Evolutionary conservation across 768 basidiomycete genomes (phyloP).

Genomic region (Mycena pura): DNA sequence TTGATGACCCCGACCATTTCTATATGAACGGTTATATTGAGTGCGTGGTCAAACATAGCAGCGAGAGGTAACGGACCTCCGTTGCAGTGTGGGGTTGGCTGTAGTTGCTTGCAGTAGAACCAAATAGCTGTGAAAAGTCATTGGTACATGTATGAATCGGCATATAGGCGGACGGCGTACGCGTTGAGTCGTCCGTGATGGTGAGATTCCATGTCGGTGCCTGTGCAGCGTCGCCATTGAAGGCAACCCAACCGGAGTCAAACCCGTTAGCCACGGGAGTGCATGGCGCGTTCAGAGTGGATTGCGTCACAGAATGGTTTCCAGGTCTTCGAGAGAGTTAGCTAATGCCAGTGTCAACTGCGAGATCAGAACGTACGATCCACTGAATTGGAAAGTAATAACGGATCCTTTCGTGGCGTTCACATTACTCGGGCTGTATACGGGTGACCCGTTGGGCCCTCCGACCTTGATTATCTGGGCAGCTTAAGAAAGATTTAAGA

Average conservation of each 20-base stretch:
- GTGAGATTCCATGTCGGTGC: conserved; percentile 6
- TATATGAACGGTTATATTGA: background rate
- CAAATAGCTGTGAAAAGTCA: conserved; percentile 1
- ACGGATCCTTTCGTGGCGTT: background rate
- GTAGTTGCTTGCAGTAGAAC: conserved; percentile 18
- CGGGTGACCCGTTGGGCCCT: background rate
- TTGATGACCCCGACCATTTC: conserved; percentile 17
- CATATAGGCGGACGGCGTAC: background rate
- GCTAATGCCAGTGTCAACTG: background rate
- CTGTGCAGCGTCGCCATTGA: background rate
- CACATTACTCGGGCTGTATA: background rate
- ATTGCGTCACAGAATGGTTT: conserved; percentile 14
- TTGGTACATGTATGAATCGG: background rate
- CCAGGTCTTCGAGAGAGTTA: background rate
- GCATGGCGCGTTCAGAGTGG: background rate
- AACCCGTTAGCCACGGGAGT: background rate
- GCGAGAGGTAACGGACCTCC: background rate
- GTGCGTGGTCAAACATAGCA: no score
- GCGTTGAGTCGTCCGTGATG: background rate
- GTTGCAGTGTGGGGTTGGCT: conserved; percentile 1
- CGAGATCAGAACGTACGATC: background rate
- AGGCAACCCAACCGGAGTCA: conserved; percentile 14
- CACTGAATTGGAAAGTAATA: conserved; percentile 2
- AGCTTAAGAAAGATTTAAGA: background rate
- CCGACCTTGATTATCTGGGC: background rate